Percentiles rank a stretch among this genome's conserved stretches.
Evolutionary conservation across 805 yeast species (phyloP).

Genomic region (Scheffersomyces spartinae): DNA sequence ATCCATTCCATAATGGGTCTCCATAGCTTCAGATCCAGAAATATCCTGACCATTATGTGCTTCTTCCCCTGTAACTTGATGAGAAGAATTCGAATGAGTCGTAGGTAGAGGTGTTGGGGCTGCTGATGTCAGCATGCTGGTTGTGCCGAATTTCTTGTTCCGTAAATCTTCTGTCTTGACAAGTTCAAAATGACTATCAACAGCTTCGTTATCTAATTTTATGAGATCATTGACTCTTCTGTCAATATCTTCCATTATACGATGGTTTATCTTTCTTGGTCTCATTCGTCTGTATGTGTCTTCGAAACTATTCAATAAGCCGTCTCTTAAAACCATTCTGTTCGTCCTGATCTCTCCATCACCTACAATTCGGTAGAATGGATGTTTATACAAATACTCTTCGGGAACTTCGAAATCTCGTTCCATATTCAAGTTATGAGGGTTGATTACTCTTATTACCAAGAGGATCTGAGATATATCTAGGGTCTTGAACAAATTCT

Average conservation of each 20-base stretch:
- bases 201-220: conserved; percentile 71
- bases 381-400: conserved; percentile 23
- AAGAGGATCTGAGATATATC: conserved; percentile 81
- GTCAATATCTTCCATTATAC: conserved; percentile 70
- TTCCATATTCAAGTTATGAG: conserved; percentile 29
- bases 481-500: conserved; percentile 76
- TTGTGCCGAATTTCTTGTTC: conserved; percentile 8
- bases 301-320: conserved; percentile 71
- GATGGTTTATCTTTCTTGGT: conserved; percentile 56
- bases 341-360: conserved; percentile 30
- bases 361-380: conserved; percentile 23
- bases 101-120: conserved; percentile 18
- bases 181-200: conserved; percentile 65
- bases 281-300: conserved; percentile 61
- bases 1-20: conserved; percentile 18
- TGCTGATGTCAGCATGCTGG: conserved; percentile 15
- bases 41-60: conserved; percentile 6
- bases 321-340: conserved; percentile 53
- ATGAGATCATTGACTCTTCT: conserved; percentile 67
- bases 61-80: conserved; percentile 6
- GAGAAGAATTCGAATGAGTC: conserved; percentile 5
- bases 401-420: conserved; percentile 33
- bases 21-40: conserved; percentile 22
- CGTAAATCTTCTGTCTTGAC: conserved; percentile 40
- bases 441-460: conserved; percentile 45